These are phyloP conservation scores for Dactylellina drechsleri DNA, from an alignment of 2,329 filamentous ascomycete genomes.

Conservation along the genomic window DNA sequence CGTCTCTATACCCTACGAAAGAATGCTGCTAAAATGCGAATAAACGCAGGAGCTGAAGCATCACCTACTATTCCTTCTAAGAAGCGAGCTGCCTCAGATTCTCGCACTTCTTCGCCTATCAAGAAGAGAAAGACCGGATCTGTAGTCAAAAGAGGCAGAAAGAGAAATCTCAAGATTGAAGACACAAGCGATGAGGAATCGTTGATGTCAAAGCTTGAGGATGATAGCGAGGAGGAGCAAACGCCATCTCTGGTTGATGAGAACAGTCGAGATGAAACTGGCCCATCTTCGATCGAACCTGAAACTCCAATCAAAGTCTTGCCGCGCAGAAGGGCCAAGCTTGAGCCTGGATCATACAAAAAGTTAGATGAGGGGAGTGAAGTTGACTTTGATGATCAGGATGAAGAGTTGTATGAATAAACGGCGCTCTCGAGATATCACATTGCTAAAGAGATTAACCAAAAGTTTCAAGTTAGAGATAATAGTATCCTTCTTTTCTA, in stretches of 20 bases:
- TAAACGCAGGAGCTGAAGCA: neutral
- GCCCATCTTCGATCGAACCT: constrained; percentile 28
- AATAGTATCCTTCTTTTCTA: neutral
- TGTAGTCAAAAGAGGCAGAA: constrained; percentile 3
- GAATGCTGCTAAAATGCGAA: constrained; percentile 7
- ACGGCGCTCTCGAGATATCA: neutral
- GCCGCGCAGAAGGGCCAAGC: constrained; percentile 33
- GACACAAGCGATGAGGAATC: constrained; percentile 46
- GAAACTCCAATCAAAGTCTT: constrained; percentile 25
- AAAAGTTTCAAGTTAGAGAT: neutral
- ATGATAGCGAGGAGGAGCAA: constrained; percentile 23
- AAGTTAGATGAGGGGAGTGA: constrained; percentile 28
- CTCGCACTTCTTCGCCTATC: constrained; percentile 5
- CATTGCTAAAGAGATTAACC: no score
- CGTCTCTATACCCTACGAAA: constrained; percentile 24
- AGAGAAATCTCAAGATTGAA: constrained; percentile 14
- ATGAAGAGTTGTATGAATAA: constrained; percentile 12
- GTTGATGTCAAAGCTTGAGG: neutral
- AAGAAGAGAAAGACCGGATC: constrained; percentile 23
- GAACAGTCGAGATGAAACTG: neutral
- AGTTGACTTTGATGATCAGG: neutral
- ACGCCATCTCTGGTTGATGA: constrained; percentile 22
- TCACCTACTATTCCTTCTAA: constrained; percentile 4
- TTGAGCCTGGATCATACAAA: constrained; percentile 32
- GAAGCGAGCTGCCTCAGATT: constrained; percentile 28